Evolutionary conservation across 345 rosid species (phyloP).

Genomic region (Euclidium syriacum): DNA sequence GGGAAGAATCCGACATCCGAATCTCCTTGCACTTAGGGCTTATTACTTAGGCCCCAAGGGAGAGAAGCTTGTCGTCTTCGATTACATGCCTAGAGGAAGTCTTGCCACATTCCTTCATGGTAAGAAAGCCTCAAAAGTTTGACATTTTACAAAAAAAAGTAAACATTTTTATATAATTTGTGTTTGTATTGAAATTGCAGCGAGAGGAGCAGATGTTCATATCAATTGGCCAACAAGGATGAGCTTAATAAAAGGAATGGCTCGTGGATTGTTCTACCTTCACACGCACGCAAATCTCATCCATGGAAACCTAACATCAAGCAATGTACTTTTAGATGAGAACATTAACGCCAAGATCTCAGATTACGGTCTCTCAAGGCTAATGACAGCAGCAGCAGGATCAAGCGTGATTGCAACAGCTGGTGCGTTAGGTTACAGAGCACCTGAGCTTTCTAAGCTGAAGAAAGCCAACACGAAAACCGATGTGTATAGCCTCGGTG

Average conservation of each 20-base stretch:
- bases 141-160: background rate
- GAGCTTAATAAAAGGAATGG: conserved; percentile 59
- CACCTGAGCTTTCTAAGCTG: conserved; percentile 89
- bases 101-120: conserved; percentile 89
- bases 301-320: conserved; percentile 84
- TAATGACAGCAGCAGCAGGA: conserved; percentile 71
- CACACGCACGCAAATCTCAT: conserved; percentile 65
- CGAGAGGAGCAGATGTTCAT: conserved; percentile 68
- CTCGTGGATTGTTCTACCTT: conserved; percentile 64
- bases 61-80: conserved; percentile 93
- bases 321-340: conserved; percentile 69
- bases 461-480: conserved; percentile 77
- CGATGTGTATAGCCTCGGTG: conserved; percentile 86
- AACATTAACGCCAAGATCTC: conserved; percentile 49
- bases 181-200: conserved; percentile 37
- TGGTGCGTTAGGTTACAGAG: conserved; percentile 78
- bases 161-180: background rate
- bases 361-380: conserved; percentile 69
- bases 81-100: conserved; percentile 87
- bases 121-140: conserved; percentile 23
- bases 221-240: conserved; percentile 74
- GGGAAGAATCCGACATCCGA: conserved; percentile 77
- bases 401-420: conserved; percentile 79
- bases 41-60: conserved; percentile 94
- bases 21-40: conserved; percentile 79